Percentiles rank a stretch among this genome's conserved stretches.
phyloP scores from a whole-genome alignment of 768 basidiomycete genomes.

The Amyloporia xantha region DNA sequence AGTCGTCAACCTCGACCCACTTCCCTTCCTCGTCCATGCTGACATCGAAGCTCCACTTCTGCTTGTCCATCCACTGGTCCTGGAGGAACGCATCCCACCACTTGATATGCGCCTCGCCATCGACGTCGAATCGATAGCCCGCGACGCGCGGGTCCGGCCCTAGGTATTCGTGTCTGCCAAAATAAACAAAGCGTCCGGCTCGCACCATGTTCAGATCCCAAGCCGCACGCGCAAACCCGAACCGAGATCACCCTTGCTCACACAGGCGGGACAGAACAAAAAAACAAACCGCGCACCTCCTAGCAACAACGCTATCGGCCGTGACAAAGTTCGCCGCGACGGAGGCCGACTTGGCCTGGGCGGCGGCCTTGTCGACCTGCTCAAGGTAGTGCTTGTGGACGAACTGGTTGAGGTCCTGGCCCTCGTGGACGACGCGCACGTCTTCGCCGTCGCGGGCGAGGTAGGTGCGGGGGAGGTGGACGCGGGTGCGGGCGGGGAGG shows the following conservation, averaged over 20 bases:
- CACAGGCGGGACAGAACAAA: no score
- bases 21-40: slow-evolving; percentile 26
- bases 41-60: slow-evolving; percentile 35
- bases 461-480: slow-evolving; percentile 37
- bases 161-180: slow-evolving; percentile 35
- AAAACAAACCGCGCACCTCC: slow-evolving; percentile 4
- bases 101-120: slow-evolving; percentile 34
- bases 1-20: slow-evolving; percentile 33
- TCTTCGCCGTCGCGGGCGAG: slow-evolving; percentile 31
- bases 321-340: slow-evolving; percentile 13
- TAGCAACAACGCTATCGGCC: slow-evolving; percentile 5
- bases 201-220: background rate
- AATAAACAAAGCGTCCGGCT: background rate
- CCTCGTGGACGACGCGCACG: slow-evolving; percentile 24
- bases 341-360: slow-evolving; percentile 16
- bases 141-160: slow-evolving; percentile 39
- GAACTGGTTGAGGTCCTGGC: slow-evolving; percentile 33
- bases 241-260: no score
- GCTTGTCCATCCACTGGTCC: slow-evolving; percentile 37
- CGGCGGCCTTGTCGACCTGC: slow-evolving; percentile 13
- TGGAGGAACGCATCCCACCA: slow-evolving; percentile 39
- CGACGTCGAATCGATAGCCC: slow-evolving; percentile 31
- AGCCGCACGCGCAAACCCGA: no score
- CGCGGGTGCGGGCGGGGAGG: slow-evolving; percentile 23
- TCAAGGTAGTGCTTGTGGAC: slow-evolving; percentile 26